Percentiles rank a stretch among this genome's conserved stretches.
Evolutionary conservation across 768 basidiomycete genomes (phyloP).

Genomic region (Collybia sp.): DNA sequence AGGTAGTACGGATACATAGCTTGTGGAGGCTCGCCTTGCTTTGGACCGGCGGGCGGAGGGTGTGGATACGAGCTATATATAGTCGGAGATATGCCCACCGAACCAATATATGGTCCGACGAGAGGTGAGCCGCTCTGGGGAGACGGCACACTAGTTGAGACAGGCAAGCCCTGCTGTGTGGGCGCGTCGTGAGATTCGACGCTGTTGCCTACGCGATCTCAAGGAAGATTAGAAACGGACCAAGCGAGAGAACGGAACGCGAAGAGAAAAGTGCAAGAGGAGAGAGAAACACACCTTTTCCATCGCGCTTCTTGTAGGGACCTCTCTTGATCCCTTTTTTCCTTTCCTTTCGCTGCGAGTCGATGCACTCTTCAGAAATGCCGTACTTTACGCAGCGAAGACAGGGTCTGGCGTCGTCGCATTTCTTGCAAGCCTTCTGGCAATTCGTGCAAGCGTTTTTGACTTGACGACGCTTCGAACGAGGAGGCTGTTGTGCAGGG

Average conservation of each 20-base stretch:
- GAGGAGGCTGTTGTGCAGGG: conserved; percentile 44
- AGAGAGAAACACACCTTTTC: conserved; percentile 60
- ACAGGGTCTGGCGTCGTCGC: conserved; percentile 89
- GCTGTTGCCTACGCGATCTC: conserved; percentile 56
- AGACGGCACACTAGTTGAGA: conserved; percentile 34
- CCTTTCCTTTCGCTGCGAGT: conserved; percentile 90
- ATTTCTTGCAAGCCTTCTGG: conserved; percentile 90
- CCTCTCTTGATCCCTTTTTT: conserved; percentile 85
- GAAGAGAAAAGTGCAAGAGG: conserved; percentile 8
- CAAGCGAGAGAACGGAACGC: conserved; percentile 18
- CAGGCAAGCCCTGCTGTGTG: conserved; percentile 35
- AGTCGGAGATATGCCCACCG: conserved; percentile 46
- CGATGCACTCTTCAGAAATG: conserved; percentile 79
- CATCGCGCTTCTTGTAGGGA: conserved; percentile 95
- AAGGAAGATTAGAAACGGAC: conserved; percentile 38
- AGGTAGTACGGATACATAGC: conserved; percentile 38
- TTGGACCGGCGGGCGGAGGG: conserved; percentile 29
- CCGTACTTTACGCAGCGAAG: conserved; percentile 92
- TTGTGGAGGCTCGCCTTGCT: conserved; percentile 42
- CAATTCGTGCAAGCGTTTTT: conserved; percentile 91
- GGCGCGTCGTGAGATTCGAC: conserved; percentile 36
- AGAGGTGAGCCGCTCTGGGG: conserved; percentile 42
- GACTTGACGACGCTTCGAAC: conserved; percentile 81
- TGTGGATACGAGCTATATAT: conserved; percentile 55
- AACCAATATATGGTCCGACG: conserved; percentile 44